Base-by-base conservation (phyloP, 1,284 basidiomycete species). In the Ceratobasidium sp. region DNA sequence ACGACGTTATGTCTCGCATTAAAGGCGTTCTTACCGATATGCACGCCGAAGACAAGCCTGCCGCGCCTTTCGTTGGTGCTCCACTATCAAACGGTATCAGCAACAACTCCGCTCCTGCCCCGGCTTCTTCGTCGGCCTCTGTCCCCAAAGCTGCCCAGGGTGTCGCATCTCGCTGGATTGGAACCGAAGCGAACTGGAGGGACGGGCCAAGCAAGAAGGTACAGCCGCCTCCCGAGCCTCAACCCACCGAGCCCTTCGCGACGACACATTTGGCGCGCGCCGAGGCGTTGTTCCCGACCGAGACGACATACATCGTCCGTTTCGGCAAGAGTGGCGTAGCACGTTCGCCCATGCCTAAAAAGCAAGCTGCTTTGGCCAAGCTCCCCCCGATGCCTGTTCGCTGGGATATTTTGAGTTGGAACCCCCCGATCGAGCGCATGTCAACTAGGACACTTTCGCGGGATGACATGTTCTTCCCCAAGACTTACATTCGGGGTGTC, bases 1-100 rank as follows among this genome's bases (percentile, higher is more conserved):
- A 94, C 75, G 90, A 93, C 75, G 87, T 88, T 64, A 90, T 97
- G 84, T 93, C 91, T 5, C 86, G 93, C 32, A 93, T 97, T 75
- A 94, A 91, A 76, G 93, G 91, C 25, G 94, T 89, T 3, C 80
- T 96, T 75, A 85, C 87, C 76, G 85, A 84, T 42, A 90, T 92
- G 85, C 87, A 90, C 65, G 79, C 82, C 20, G 77, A 77, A 17
- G 80, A 82, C 5, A 62, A 73, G 20, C 60, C 73, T 43, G 60
- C 56, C 10, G 69, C 58, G 53, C 27, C 4, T 12, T 25, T 31
- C 13, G 60, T 12, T 67, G 69, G 29, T 60, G 60, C 56, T 45
- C 60, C 50, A 42, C 34, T 29, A 71, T 67, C 43, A n/a, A n/a
- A n/a, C n/a, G n/a, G n/a, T 47, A 68, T 72, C 17, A 78, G 78